Percentiles rank a stretch among this genome's conserved stretches.
These are phyloP conservation scores for Pseudocercospora fuligena DNA, from an alignment of 2,329 filamentous ascomycete genomes.

Conservation along the genomic window DNA sequence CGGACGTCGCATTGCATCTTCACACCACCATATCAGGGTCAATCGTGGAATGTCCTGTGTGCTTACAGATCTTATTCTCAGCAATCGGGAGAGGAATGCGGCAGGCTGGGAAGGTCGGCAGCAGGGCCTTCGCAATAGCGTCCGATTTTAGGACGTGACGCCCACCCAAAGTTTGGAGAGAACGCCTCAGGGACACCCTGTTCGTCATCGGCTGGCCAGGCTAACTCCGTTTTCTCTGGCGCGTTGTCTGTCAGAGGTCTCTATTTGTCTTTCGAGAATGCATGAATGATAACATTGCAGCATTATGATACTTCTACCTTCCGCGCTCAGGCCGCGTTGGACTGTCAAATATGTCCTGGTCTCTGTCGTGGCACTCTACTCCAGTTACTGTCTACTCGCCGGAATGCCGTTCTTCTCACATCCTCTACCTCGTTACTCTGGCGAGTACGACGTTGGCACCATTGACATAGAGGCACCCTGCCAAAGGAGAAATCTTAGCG, in stretches of 20 bases:
- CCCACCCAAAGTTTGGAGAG: constrained; percentile 1
- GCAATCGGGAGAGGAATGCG: background rate
- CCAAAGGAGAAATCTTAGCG: constrained; percentile 42
- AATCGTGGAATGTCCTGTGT: background rate
- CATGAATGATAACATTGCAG: constrained; percentile 11
- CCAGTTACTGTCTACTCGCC: constrained; percentile 45
- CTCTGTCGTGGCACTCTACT: constrained; percentile 30
- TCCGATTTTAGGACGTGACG: background rate
- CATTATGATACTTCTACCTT: constrained; percentile 20
- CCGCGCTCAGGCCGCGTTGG: constrained; percentile 28
- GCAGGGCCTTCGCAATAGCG: background rate
- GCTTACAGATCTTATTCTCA: background rate
- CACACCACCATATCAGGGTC: background rate
- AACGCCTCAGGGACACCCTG: constrained; percentile 8
- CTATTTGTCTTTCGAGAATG: constrained; percentile 7
- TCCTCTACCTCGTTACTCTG: constrained; percentile 49
- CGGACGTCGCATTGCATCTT: background rate
- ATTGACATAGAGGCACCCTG: constrained; percentile 50
- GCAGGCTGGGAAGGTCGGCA: background rate
- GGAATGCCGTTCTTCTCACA: constrained; percentile 49
- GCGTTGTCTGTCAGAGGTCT: constrained; percentile 3
- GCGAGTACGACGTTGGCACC: constrained; percentile 49
- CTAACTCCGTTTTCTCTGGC: constrained; percentile 9
- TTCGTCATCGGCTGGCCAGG: constrained; percentile 8
- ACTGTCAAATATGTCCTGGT: constrained; percentile 27